Base-by-base conservation (phyloP, 2,329 filamentous ascomycete species). In the Dendrostoma leiphaemia region DNA sequence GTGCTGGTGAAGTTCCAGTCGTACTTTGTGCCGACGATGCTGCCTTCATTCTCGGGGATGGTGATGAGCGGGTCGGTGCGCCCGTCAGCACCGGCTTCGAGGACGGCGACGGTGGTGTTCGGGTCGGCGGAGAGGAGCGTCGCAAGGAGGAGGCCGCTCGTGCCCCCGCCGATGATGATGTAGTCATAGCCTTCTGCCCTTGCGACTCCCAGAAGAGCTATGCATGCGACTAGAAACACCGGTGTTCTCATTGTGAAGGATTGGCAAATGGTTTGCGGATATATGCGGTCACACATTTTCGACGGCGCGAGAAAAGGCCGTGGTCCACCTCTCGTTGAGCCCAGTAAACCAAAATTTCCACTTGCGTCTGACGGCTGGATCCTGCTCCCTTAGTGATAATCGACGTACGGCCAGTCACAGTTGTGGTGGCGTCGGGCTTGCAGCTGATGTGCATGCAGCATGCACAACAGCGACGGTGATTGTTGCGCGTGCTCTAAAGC, bases 111-210 rank as follows among this genome's bases (percentile, higher is more conserved):
- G 4, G 64, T 64, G 54, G 75, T 54, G 31, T 66, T 50, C 38
- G 71, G 57, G 48, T 75, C 63, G 54, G 79, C 74, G 1, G 74
- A 73, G 3, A 84, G 67, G 1, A 77, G 71, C 8, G 74, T 66
- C 9, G 76, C 77, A 7, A 83, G 66, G 1, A 71, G 72, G n/a
- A 83, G 68, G 15, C 80, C 80, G 13, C 78, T 77, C 6, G 78
- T 81, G 6, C 80, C 80, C 32, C 80, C 80, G 29, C 81, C 80
- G 21, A 82, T 65, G 53, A 83, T 63, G 35, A 82, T 52, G 48
- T 53, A 47, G 28, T 47, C 44, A 23, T 47, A 47, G 7, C 3
- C 12, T 13, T 13, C 19, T 19, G 26, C 43, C 7, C 26, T 15
- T 10, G 43, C 28, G 17, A 26, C 6, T 13, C 21, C 37, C 12